Conservation (phyloP, 345 rosid genomes). For the Cardamine occulta region DNA sequence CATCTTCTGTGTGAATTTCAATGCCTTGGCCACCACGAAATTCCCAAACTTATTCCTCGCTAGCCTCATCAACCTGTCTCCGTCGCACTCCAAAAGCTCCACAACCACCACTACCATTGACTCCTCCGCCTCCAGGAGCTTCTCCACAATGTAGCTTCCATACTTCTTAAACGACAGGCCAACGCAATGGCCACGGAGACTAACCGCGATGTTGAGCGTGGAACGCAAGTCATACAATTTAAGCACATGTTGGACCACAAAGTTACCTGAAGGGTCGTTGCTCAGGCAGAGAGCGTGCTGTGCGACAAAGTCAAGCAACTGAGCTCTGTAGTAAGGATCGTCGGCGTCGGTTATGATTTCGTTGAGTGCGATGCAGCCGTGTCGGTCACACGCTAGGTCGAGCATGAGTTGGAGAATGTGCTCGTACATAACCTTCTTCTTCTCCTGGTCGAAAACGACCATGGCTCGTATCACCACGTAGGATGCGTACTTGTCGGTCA, state of each 20-base stretch:
- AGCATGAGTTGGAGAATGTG: not conserved
- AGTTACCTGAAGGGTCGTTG: conserved; percentile 20
- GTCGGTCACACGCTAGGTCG: not conserved
- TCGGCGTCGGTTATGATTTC: not conserved
- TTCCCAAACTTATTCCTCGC: conserved; percentile 11
- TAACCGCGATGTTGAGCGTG: not conserved
- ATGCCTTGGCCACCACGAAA: conserved; percentile 5
- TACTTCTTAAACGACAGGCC: conserved; percentile 5
- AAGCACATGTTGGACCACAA: conserved; percentile 27
- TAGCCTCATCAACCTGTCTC: not conserved
- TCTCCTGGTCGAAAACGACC: not conserved
- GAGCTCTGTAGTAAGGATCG: not conserved
- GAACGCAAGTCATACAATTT: not conserved
- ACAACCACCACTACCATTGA: not conserved
- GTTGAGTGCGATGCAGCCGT: conserved; percentile 30
- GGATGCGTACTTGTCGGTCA: conserved; percentile 26
- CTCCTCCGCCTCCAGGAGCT: not conserved
- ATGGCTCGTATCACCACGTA: conserved; percentile 32
- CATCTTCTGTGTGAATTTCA: not conserved
- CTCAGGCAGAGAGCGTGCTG: not conserved
- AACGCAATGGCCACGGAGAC: not conserved
- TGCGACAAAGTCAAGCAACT: not conserved
- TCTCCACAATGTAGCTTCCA: conserved; percentile 17
- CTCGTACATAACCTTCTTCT: not conserved
- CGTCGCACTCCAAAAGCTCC: not conserved